Evolutionary conservation across 2,329 filamentous ascomycete species (phyloP), one percentile per base, ranked within the genome.

Genomic region (Fusarium sp.): DNA sequence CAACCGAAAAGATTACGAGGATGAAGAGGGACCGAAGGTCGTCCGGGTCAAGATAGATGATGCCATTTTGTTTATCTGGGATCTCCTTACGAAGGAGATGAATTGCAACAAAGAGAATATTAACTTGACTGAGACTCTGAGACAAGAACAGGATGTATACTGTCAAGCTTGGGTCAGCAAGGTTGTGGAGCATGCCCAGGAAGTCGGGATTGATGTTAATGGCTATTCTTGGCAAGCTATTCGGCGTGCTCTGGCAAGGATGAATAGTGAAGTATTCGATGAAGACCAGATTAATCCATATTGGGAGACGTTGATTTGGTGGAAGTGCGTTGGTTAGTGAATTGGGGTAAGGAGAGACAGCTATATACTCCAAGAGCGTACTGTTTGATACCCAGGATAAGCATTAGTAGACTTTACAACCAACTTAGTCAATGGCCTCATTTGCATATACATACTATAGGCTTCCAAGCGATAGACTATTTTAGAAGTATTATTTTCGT

Each of bases 71-170:
- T 35, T 45, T 17, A 26, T 45, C n/a, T 35, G 13, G 17, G 39
- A 36, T 5, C 7, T 22, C 7, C 3, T 26, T 4, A 3, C 2
- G 5, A 26, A 0, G 12, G 39, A 57, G 18, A 0, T 24, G 12
- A 26, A 15, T 6, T 33, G 2, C 9, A 35, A 35, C n/a, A 15
- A 33, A 4, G 12, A 26, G 0, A 15, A 4, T 26, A 3, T 2
- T 20, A 12, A 20, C 4, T n/a, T 45, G 28, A 2, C 6, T 8
- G 28, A 47, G 5, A 33, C 2, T 20, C 2, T 36, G 18, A 28
- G 17, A 22, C 22, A 36, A 7, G 39, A 45, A 45, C 41, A 57
- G 6, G 31, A 45, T 12, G 11, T 13, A 3, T 0, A 24, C 22
- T 47, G 41, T 4, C 18, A 47, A 5, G 6, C 22, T 7, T 47